These are phyloP conservation scores for Ampelocalamus luodianensis DNA, from an alignment of 176 grass and related monocot genomes.

Conservation along the genomic window DNA sequence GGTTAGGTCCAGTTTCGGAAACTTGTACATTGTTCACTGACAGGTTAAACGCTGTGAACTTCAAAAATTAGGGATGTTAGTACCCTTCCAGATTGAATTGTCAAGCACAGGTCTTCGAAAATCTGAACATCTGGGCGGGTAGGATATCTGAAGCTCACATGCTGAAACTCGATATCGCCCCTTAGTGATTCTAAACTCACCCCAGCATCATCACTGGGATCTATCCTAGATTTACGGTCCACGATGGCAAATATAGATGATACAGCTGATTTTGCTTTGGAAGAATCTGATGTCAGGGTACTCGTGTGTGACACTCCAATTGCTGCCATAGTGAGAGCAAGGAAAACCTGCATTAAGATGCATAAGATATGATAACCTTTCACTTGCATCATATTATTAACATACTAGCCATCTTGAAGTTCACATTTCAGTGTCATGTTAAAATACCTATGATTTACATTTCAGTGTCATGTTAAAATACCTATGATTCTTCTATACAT, in stretches of 20 bases:
- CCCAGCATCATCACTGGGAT: slow-evolving; percentile 67
- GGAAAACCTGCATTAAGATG: slow-evolving; percentile 59
- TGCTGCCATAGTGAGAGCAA: slow-evolving; percentile 81
- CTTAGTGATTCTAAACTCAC: slow-evolving; percentile 60
- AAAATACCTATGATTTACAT: no score
- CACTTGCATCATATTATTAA: no score
- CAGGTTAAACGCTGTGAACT: not conserved
- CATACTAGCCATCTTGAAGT: no score
- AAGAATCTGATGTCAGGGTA: slow-evolving; percentile 73
- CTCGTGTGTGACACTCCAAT: slow-evolving; percentile 81
- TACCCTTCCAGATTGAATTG: slow-evolving; percentile 78
- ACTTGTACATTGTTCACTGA: not conserved
- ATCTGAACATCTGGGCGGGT: slow-evolving; percentile 74
- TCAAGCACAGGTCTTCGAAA: slow-evolving; percentile 73
- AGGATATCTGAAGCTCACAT: slow-evolving; percentile 84
- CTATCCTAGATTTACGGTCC: slow-evolving; percentile 74
- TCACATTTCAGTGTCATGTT: no score
- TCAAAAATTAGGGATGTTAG: not conserved
- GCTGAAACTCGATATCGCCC: slow-evolving; percentile 68
- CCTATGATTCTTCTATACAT: not conserved
- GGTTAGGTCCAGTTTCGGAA: not conserved
- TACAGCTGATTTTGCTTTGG: slow-evolving; percentile 73
- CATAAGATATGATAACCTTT: not conserved
- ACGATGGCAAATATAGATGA: slow-evolving; percentile 76
- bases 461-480: not conserved